Evolutionary conservation across 352 stramenopile species (phyloP).

Genomic region (Globisporangium sylvaticum): DNA sequence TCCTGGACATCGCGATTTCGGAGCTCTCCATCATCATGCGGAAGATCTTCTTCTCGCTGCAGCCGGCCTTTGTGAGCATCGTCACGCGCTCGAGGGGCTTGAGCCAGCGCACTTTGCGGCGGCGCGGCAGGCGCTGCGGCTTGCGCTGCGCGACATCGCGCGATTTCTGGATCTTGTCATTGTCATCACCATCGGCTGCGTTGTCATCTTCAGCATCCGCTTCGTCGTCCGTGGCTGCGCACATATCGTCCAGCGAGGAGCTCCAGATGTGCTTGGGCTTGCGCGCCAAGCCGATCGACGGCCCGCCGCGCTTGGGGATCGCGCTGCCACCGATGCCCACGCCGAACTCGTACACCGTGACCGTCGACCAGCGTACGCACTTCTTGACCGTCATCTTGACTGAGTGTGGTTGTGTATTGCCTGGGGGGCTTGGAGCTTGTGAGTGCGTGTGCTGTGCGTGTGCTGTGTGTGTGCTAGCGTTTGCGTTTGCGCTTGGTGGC

Average conservation of each 20-base stretch:
- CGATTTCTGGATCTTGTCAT: background rate
- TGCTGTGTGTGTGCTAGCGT: background rate
- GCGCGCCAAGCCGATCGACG: slow-evolving; percentile 35
- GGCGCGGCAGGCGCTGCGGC: slow-evolving; percentile 23
- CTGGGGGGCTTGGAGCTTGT: background rate
- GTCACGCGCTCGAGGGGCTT: slow-evolving; percentile 59
- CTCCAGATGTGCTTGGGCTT: slow-evolving; percentile 32
- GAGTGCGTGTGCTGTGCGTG: background rate
- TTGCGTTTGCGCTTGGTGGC: background rate
- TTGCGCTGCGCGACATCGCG: background rate
- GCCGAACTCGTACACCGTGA: slow-evolving; percentile 57
- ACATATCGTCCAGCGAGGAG: slow-evolving; percentile 28
- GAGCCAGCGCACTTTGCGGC: slow-evolving; percentile 53
- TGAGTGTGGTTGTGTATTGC: background rate
- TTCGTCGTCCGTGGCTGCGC: slow-evolving; percentile 14
- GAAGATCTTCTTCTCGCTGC: slow-evolving; percentile 61
- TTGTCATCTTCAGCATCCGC: background rate
- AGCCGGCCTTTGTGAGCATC: slow-evolving; percentile 62
- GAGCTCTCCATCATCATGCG: slow-evolving; percentile 67
- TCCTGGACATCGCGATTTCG: slow-evolving; percentile 63
- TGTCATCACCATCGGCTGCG: background rate
- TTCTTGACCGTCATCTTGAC: slow-evolving; percentile 20
- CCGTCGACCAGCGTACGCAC: slow-evolving; percentile 45
- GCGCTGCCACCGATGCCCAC: slow-evolving; percentile 40
- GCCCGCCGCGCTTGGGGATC: slow-evolving; percentile 40